phyloP scores from a whole-genome alignment of 2,329 filamentous ascomycete species.

The Epichloe glyceriae region DNA sequence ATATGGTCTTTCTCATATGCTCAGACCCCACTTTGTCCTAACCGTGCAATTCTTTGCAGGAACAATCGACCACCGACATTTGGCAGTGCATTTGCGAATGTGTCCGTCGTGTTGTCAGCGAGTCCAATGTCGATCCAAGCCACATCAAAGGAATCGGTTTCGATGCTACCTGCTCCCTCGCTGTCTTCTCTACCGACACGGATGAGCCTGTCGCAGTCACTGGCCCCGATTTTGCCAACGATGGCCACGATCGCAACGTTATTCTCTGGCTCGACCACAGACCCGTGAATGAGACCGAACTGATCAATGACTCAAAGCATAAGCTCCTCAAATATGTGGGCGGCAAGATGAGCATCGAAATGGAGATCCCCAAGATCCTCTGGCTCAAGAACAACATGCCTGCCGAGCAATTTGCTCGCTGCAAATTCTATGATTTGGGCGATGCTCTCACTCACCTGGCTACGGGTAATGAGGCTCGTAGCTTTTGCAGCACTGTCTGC shows the following conservation, averaged over 20 bases:
- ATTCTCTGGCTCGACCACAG: constrained; percentile 97
- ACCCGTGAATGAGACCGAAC: constrained; percentile 76
- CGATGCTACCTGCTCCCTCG: constrained; percentile 94
- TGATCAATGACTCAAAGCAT: constrained; percentile 87
- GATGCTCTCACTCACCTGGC: constrained; percentile 92
- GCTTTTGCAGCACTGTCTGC: constrained; percentile 91
- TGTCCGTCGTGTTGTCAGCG: constrained; percentile 67
- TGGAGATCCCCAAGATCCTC: constrained; percentile 97
- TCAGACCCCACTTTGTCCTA: neutral
- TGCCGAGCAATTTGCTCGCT: constrained; percentile 72
- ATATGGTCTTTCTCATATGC: neutral
- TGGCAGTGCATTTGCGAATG: constrained; percentile 90
- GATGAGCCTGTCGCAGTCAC: constrained; percentile 88
- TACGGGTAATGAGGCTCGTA: constrained; percentile 80
- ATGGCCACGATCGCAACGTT: constrained; percentile 80
- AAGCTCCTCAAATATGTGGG: constrained; percentile 92
- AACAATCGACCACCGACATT: constrained; percentile 97
- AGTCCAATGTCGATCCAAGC: constrained; percentile 64
- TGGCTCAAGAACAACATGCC: constrained; percentile 99
- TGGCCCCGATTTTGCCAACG: constrained; percentile 63
- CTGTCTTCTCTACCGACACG: constrained; percentile 79
- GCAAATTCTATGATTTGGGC: constrained; percentile 93
- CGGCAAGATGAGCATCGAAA: constrained; percentile 97
- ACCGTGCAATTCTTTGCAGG: constrained; percentile 29
- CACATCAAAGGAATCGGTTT: constrained; percentile 87